Evolutionary conservation across 371 early-diverging fungal genomes (phyloP), one percentile per base, ranked within the genome.

Genomic region (Circinella minor): DNA sequence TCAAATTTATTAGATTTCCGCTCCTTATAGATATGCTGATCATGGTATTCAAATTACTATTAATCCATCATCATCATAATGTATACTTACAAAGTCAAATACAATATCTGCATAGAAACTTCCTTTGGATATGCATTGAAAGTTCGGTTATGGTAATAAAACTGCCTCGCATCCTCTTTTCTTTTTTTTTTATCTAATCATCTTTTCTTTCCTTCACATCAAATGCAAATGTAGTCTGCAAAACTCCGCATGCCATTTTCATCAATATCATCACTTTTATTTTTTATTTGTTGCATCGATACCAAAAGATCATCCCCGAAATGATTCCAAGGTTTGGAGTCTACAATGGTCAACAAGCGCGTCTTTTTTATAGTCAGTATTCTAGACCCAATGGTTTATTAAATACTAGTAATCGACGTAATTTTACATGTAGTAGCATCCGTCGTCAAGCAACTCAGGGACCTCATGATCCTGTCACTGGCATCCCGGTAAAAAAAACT

Each of bases 401-500:
- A 60, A 60, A 60, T 60, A 37, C 38, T 37, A 11, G 43, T 3
- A 43, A 11, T 37, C 34, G 60, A 18, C 34, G 60, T 3, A 15
- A 27, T 15, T 60, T 60, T 34, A 18, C 60, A 20, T 27, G 27
- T 18, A 55, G 43, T 43, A 6, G 27, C 27, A 39, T 17, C 20
- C 18, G 48, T 4, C 47, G 49, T 0, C 63, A 20, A 43, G n/a
- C 36, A 27, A 34, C 34, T 36, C 60, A 60, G 11, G 20, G 54
- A 3, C 39, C 37, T 20, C 38, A 43, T 54, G 66, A 66, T 66
- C 66, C 66, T 57, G 66, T 66, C 20, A 66, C 66, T 6, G 66
- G 57, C 39, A 57, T 66, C 36, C 54, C 66, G 36, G 66, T 66
- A 66, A 36, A 60, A 8, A 13, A 13, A 34, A 1, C 27, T 27